phyloP scores from a whole-genome alignment of 202 grass and related monocot species.

The Schoenoplectus tabernaemontani region DNA sequence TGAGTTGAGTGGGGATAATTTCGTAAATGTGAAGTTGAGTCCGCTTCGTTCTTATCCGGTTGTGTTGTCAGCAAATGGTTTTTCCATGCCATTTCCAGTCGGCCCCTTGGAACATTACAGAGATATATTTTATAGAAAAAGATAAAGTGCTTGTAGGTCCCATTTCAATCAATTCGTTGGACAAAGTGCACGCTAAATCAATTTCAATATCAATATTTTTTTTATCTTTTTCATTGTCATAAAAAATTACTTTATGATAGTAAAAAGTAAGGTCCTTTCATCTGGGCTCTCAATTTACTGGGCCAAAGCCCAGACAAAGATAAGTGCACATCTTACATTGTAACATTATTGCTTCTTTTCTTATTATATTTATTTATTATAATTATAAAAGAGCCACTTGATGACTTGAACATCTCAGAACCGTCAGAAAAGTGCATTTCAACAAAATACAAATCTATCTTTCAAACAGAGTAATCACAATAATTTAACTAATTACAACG shows the following conservation, averaged over 20 bases:
- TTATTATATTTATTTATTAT: too few relatives aligned
- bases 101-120: neutral
- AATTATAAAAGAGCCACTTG: too few relatives aligned
- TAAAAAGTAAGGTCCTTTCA: neutral
- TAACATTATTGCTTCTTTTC: neutral
- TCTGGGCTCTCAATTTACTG: neutral
- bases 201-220: neutral
- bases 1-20: neutral
- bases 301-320: neutral
- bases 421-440: neutral
- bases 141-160: conserved; percentile 2
- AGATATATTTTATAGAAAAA: neutral
- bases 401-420: neutral
- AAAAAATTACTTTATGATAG: neutral
- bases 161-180: neutral
- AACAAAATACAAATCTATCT: neutral
- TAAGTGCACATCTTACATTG: too few relatives aligned
- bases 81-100: neutral
- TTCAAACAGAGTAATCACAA: neutral
- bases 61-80: conserved; percentile 17
- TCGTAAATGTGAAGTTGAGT: neutral
- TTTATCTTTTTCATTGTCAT: neutral
- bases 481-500: neutral
- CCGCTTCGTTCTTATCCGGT: conserved; percentile 17
- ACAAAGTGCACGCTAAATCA: neutral